phyloP scores from a whole-genome alignment of 805 yeast species.

The Candida sphagnicola region DNA sequence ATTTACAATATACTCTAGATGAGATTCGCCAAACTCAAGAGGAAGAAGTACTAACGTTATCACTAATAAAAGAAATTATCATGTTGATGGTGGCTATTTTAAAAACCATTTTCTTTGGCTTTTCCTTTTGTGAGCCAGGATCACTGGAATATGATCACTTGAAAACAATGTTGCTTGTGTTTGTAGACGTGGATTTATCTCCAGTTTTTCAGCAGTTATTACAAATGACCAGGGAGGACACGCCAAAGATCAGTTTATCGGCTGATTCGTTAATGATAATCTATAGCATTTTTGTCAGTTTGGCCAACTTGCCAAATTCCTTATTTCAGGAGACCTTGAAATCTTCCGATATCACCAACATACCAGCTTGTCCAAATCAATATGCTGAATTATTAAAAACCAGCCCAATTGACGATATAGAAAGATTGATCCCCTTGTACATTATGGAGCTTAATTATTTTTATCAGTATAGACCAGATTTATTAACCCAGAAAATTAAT shows the following conservation, averaged over 20 bases:
- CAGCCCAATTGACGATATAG: constrained; percentile 7
- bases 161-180: constrained; percentile 19
- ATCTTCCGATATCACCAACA: constrained; percentile 25
- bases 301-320: constrained; percentile 20
- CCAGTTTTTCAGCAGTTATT: constrained; percentile 15
- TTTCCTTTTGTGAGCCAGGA: constrained; percentile 10
- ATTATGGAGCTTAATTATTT: constrained; percentile 19
- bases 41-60: constrained; percentile 11
- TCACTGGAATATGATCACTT: constrained; percentile 15
- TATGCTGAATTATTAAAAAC: neutral
- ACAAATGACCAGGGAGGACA: constrained; percentile 9
- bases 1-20: constrained; percentile 12
- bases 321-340: constrained; percentile 16
- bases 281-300: constrained; percentile 19
- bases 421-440: constrained; percentile 19
- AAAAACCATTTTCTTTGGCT: constrained; percentile 15
- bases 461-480: constrained; percentile 17
- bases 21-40: constrained; percentile 9
- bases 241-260: constrained; percentile 22
- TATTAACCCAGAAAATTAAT: constrained; percentile 16
- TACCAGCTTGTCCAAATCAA: neutral
- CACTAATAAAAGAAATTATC: constrained; percentile 22
- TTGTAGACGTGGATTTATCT: constrained; percentile 22
- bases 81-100: constrained; percentile 22
- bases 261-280: constrained; percentile 23